Percentiles rank a stretch among this genome's conserved stretches.
Conservation (phyloP, 345 rosid genomes). For the Kandelia obovata region DNA sequence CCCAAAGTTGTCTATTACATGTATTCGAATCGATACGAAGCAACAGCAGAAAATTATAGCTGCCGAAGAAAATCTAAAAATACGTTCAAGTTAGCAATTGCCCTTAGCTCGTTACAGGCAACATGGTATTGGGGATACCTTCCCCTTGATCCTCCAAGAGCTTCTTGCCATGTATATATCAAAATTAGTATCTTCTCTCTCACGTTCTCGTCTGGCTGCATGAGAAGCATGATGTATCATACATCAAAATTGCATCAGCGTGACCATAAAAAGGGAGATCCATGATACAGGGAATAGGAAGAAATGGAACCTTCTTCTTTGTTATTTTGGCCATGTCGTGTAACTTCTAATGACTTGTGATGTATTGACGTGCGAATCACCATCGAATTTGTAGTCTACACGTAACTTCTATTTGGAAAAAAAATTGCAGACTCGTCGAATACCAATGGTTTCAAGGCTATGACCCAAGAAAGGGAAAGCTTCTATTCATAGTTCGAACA, state of each 20-base stretch:
- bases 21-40: neutral
- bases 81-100: slow-evolving; percentile 15
- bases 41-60: neutral
- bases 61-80: too few species aligned
- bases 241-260: too few species aligned
- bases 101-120: slow-evolving; percentile 87
- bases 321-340: slow-evolving; percentile 95
- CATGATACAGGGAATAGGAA: slow-evolving; percentile 11
- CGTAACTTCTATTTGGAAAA: too few species aligned
- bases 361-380: too few species aligned
- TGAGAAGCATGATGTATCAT: slow-evolving; percentile 10
- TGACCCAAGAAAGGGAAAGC: too few species aligned
- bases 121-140: slow-evolving; percentile 78
- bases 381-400: too few species aligned
- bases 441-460: too few species aligned
- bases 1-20: too few species aligned
- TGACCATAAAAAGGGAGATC: neutral
- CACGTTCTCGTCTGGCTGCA: slow-evolving; percentile 89
- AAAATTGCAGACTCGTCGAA: too few species aligned
- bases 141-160: slow-evolving; percentile 77
- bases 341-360: slow-evolving; percentile 17
- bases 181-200: slow-evolving; percentile 80
- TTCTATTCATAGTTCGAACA: too few species aligned
- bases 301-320: slow-evolving; percentile 75
- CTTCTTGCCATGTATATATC: slow-evolving; percentile 69